Conservation (phyloP, 306 rosid species). For the Lathyrus sativus region DNA sequence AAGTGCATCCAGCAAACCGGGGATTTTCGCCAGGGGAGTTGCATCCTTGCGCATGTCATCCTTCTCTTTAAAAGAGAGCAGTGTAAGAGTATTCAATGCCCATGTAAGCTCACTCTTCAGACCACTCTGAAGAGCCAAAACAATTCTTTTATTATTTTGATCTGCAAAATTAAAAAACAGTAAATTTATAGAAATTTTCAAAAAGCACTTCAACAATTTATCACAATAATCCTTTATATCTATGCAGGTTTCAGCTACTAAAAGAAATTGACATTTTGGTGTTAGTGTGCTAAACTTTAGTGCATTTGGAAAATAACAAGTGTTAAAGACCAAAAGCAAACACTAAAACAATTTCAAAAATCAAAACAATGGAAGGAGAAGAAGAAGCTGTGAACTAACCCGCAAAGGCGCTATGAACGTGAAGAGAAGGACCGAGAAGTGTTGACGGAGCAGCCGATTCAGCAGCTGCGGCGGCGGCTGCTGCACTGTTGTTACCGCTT, state of each 20-base stretch:
- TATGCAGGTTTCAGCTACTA: too few species aligned
- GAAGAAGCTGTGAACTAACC: conserved; percentile 58
- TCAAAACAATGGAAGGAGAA: neutral
- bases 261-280: too few species aligned
- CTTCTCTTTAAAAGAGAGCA: conserved; percentile 92
- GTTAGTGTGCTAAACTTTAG: too few species aligned
- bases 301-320: neutral
- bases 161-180: conserved; percentile 46
- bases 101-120: conserved; percentile 93
- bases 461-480: conserved; percentile 56
- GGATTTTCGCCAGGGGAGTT: conserved; percentile 80
- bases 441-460: conserved; percentile 76
- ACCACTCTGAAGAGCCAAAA: conserved; percentile 94
- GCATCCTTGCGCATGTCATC: conserved; percentile 90
- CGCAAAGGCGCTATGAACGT: conserved; percentile 84
- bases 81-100: conserved; percentile 89
- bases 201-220: neutral
- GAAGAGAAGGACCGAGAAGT: conserved; percentile 93
- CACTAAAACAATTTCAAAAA: neutral
- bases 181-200: neutral
- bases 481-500: conserved; percentile 64
- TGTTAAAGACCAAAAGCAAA: neutral
- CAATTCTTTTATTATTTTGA: conserved; percentile 92
- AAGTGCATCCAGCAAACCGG: conserved; percentile 94
- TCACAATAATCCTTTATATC: too few species aligned